Base-by-base conservation (phyloP, 768 basidiomycete genomes). In the Mycena filopes region DNA sequence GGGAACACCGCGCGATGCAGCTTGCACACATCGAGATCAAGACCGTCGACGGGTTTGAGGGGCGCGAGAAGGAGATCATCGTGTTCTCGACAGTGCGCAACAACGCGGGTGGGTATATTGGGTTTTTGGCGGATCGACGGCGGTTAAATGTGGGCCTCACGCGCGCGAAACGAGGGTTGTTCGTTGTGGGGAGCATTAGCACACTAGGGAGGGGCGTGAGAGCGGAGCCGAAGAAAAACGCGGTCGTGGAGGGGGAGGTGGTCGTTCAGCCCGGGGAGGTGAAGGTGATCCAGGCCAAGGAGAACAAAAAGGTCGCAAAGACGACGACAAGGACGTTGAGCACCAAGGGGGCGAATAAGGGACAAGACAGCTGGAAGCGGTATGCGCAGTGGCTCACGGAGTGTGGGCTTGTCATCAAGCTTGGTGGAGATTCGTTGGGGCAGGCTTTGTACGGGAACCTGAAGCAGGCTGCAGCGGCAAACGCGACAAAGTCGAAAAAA, bases 31-130 rank as follows among this genome's bases (percentile, higher is more conserved):
- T 98, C 55, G 95, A 97, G 76, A 86, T 97, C 71, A 94, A 93
- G 80, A 97, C 95, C 0, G 95, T 98, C 16, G 95, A 98, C 71
- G 95, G 95, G 21, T 98, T 96, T 75, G 94, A 98, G 76, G 95
- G 95, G 15, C 85, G 94, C 47, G 94, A 98, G 80, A 97, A 97
- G 79, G 91, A 94, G 31, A 88, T 97, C 43, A 93, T 98, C 67
- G 84, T 98, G 45, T 96, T 98, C 76, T 94, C 93, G 43, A 96
- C 95, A 4, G 95, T 96, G 51, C 84, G 96, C 55, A 93, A 92
- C 75, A 98, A 98, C 72, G 71, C 81, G 3, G 78, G 77, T 1
- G 94, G 94, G 12, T 82, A 87, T 60, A 94, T 98, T 71, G 96
- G 96, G 1, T 98, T 98, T 78, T 82, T 98, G 25, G 93, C 91